Evolutionary conservation across 805 yeast genomes (phyloP), one percentile per base, ranked within the genome.

Genomic region (Zygosaccharomyces kombuchaensis): DNA sequence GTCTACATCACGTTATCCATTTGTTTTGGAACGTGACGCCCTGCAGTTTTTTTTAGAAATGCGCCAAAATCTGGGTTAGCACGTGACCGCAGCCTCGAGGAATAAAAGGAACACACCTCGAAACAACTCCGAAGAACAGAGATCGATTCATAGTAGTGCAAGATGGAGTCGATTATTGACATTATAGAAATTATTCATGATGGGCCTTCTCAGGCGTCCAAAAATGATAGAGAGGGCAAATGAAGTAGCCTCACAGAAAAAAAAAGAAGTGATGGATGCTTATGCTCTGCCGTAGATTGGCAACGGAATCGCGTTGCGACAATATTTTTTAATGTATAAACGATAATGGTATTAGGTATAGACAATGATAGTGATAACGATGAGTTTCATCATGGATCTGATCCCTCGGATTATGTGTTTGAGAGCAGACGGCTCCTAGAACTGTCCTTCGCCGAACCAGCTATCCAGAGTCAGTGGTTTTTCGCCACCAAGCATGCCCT

Each of bases 381-480:
- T 12, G 10, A 26, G 29, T 9, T 26, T 26, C 10, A 12, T 7
- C n/a, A 26, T 7, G 29, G 6, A 26, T 7, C 29, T 26, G 21
- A 19, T 19, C 21, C 5, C 21, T 19, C 5, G 21, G 21, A 19
- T 19, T 19, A 5, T 19, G 3, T 19, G 21, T 19, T 19, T 5
- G 5, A 3, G 21, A 19, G 5, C 5, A 19, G 21, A 19, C 21
- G 21, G 21, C 21, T 19, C 21, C 35, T 25, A 41, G 19, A 34
- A 38, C 36, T 22, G 13, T 4, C 22, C 26, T 43, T 27, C 43
- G 7, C 42, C 31, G 44, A 41, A 56, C 63, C 63, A 58, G 31
- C 55, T 58, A 37, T 63, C 66, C 29, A 63, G 43, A 1, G 67
- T 60, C 9, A 58, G 34, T 32, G 41, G 41, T 27, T 38, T 52